A percentile compares a stretch with the other conserved stretches of the same genome.
Conservation (phyloP, 257 asterid species). For the Schizonepeta tenuifolia region DNA sequence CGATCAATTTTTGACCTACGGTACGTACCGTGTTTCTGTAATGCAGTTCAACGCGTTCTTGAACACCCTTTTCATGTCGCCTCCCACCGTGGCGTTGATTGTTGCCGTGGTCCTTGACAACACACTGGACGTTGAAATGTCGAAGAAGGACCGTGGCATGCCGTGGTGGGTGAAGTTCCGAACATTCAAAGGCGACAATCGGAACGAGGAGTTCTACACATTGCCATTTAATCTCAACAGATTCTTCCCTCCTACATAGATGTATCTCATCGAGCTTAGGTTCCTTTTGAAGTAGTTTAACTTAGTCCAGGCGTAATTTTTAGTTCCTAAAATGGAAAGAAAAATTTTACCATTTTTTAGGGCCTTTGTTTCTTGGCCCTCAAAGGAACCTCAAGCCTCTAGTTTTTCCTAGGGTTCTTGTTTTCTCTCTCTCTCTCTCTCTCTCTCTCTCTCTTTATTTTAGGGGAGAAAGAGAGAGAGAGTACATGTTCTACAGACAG, state of each 20-base stretch:
- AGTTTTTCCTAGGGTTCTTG: background rate
- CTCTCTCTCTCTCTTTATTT: background rate
- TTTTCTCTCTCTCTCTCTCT: too few species aligned
- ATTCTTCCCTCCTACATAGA: constrained; percentile 90
- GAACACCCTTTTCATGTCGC: constrained; percentile 79
- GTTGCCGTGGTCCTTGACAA: constrained; percentile 85
- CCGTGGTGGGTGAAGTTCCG: constrained; percentile 98
- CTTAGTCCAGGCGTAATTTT: constrained; percentile 1
- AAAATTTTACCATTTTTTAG: constrained; percentile 27
- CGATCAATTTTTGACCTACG: background rate
- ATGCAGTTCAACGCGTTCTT: constrained; percentile 84
- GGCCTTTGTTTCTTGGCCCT: constrained; percentile 34
- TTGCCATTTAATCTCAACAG: constrained; percentile 86
- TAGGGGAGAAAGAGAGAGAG: background rate
- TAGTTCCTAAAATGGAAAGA: background rate
- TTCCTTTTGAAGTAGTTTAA: constrained; percentile 13
- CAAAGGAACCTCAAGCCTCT: constrained; percentile 23
- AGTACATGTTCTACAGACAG: background rate
- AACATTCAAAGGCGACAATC: constrained; percentile 81
- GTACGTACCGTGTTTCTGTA: background rate
- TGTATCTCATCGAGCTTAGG: background rate
- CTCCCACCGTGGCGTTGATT: constrained; percentile 71
- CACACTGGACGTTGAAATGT: constrained; percentile 83
- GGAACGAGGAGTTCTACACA: constrained; percentile 88
- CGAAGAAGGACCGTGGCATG: constrained; percentile 91